Conservation (phyloP, 306 rosid species). For the Cajanus cajan region DNA sequence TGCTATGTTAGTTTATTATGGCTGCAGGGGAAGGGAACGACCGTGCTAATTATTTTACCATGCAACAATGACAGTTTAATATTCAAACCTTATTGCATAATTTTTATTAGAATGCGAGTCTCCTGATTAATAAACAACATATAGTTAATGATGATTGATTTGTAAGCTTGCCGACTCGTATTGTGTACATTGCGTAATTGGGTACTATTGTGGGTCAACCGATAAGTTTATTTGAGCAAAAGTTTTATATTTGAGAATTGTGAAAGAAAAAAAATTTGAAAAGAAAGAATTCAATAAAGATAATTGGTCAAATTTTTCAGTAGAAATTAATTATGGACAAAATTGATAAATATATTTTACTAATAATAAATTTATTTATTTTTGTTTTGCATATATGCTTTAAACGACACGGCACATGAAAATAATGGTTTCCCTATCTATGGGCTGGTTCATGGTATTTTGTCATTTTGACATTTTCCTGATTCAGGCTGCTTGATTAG, state of each 20-base stretch:
- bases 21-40: conserved; percentile 15
- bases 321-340: no score
- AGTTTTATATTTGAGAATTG: no score
- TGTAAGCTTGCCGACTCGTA: conserved; percentile 25
- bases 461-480: conserved; percentile 22
- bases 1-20: conserved; percentile 20
- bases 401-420: conserved; percentile 13
- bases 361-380: no score
- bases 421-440: conserved; percentile 6
- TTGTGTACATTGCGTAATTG: conserved; percentile 7
- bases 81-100: conserved; percentile 11
- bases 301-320: no score
- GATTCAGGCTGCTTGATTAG: neutral
- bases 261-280: no score
- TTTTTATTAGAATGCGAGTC: neutral
- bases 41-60: conserved; percentile 31
- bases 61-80: conserved; percentile 38
- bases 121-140: conserved; percentile 8
- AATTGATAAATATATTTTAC: no score
- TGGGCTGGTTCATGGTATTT: conserved; percentile 1
- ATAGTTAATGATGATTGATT: conserved; percentile 10
- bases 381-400: neutral
- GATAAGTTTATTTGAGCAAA: no score
- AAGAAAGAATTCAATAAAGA: no score
- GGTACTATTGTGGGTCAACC: neutral